A percentile compares a stretch with the other conserved stretches of the same genome.
Evolutionary conservation across 2,329 filamentous ascomycete genomes (phyloP).

Genomic region (Tolypocladium endophyticum): DNA sequence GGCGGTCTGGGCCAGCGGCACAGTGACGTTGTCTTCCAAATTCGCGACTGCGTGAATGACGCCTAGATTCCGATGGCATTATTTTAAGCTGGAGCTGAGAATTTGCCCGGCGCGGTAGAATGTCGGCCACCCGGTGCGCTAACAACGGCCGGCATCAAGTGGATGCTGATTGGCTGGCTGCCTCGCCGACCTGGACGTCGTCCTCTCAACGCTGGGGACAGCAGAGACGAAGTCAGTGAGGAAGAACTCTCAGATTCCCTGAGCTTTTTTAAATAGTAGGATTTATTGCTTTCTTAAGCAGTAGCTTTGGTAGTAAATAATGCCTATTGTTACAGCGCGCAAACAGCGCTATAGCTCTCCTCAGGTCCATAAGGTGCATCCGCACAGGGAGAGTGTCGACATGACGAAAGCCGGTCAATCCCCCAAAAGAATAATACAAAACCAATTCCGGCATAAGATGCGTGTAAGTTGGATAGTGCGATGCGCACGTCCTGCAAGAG

Average conservation of each 20-base stretch:
- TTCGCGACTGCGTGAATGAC: not conserved
- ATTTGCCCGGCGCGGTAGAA: conserved; percentile 2
- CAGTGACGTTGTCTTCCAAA: not conserved
- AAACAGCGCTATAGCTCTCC: not conserved
- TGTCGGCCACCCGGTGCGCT: conserved; percentile 1
- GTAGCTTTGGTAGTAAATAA: not conserved
- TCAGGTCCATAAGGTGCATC: not conserved
- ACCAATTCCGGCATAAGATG: no score
- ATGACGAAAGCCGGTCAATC: not conserved
- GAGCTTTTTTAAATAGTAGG: not conserved
- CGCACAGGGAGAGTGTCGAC: not conserved
- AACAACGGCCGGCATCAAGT: not conserved
- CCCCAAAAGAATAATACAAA: not conserved
- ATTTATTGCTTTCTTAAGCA: not conserved
- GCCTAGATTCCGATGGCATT: not conserved
- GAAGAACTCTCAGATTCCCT: not conserved
- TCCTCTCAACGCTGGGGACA: not conserved
- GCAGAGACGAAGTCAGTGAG: no score
- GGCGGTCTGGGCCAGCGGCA: not conserved
- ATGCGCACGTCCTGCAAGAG: not conserved
- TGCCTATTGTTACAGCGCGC: not conserved
- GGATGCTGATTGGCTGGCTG: not conserved
- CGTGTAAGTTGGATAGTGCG: not conserved
- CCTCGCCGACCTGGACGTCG: not conserved
- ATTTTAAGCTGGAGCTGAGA: not conserved